Base-by-base conservation (phyloP, 345 rosid species). In the Brassica juncea region DNA sequence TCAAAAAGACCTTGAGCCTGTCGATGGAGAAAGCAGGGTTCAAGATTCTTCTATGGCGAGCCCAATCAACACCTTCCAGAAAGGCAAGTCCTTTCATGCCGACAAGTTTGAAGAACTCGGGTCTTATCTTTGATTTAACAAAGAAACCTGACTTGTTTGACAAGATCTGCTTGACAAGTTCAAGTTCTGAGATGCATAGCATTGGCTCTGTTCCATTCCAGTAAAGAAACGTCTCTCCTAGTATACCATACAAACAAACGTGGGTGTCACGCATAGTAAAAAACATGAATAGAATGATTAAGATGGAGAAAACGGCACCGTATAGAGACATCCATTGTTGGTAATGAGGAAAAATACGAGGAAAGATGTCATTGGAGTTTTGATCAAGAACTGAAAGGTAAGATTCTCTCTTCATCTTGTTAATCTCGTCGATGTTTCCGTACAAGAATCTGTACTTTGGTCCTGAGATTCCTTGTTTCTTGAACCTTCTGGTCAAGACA, bases 381-480 rank as follows among this genome's bases (percentile, higher is more conserved):
- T 1, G 65, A 25, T 60, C 65, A 60, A 60, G 65, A 60, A 60
- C 0, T 0, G 15, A 60, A 60, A 60, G 15, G 34, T 25, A 15
- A 60, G 65, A 25, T 27, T 60, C 65, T 60, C 15, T 25, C 34
- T 27, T 60, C 15, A 60, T 60, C 34, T 27, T 60, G 65, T 60
- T 60, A 27, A 60, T 60, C 65, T 60, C 65, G 34, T 14, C 15
- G 8, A 60, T 28, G 15, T 60, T 60, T 25, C 65, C 65, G 34
- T 60, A 60, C 15, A 60, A 60, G 65, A 60, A 25, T 60, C 32
- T 60, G 34, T 25, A 60, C 6, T 4, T 60, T 60, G 65, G 65
- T 5, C 83, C 79, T 39, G 72, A 12, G 61, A 80, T 69, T 70
- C 83, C 83, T 74, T 80, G 80, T 54, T 70, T 80, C 32, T 52